Conservation (phyloP, 1,139 yeast genomes). For the Suhomyces bribrorum region DNA sequence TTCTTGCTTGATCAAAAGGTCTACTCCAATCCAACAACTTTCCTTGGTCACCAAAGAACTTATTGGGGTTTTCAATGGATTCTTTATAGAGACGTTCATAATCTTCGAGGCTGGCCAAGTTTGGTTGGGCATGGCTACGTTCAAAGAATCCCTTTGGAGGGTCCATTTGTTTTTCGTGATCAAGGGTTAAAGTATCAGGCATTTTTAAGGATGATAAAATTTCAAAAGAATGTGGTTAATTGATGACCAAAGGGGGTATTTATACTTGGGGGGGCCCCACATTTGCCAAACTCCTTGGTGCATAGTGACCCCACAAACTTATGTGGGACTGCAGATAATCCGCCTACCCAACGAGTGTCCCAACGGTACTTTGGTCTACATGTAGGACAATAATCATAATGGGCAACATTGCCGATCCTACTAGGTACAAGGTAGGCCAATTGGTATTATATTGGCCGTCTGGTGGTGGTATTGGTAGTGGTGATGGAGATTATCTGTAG, state of each 20-base stretch:
- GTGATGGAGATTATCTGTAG: no score
- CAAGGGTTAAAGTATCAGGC: constrained; percentile 32
- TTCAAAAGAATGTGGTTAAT: neutral
- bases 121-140: constrained; percentile 48
- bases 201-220: constrained; percentile 2
- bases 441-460: no score
- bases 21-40: constrained; percentile 62
- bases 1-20: constrained; percentile 60
- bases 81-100: constrained; percentile 62
- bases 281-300: constrained; percentile 1
- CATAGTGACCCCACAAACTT: constrained; percentile 1
- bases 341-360: neutral
- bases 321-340: neutral
- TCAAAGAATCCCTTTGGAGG: constrained; percentile 63
- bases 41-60: constrained; percentile 68
- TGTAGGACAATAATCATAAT: no score
- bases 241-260: constrained; percentile 2
- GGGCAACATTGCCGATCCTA: no score
- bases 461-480: no score
- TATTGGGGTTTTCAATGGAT: constrained; percentile 65
- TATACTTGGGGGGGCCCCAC: constrained; percentile 2
- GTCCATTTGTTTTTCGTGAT: constrained; percentile 42
- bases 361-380: no score
- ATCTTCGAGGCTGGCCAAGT: constrained; percentile 53
- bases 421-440: no score